Percentiles rank a stretch among this genome's conserved stretches.
Conservation (phyloP, 495 filamentous ascomycete species). For the Penicillium daleae region DNA sequence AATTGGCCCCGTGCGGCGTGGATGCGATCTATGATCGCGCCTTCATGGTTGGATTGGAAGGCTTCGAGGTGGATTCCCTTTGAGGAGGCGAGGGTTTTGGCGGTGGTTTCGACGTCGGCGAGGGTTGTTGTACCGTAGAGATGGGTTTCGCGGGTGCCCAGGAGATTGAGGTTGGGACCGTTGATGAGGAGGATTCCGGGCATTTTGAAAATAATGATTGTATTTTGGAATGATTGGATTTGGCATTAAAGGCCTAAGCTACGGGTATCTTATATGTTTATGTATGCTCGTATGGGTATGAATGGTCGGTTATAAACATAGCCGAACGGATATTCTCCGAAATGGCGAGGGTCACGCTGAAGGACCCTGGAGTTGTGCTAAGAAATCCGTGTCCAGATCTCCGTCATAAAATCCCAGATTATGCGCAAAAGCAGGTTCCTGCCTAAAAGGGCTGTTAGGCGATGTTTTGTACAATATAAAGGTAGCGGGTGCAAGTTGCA, state of each 20-base stretch:
- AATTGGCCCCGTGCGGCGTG: constrained; percentile 38
- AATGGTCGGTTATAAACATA: constrained; percentile 12
- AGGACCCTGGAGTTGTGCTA: constrained; percentile 27
- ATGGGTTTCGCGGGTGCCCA: constrained; percentile 63
- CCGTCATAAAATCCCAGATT: constrained; percentile 34
- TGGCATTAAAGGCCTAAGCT: neutral
- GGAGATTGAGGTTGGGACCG: constrained; percentile 70
- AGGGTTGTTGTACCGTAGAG: constrained; percentile 63
- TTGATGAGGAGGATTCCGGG: constrained; percentile 64
- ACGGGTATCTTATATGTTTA: neutral
- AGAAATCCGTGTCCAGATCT: constrained; percentile 31
- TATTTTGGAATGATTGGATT: neutral
- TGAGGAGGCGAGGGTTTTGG: constrained; percentile 37
- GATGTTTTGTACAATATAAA: neutral
- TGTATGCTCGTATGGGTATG: neutral
- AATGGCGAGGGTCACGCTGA: neutral
- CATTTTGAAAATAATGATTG: neutral
- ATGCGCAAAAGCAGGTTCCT: constrained; percentile 32
- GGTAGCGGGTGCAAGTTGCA: neutral
- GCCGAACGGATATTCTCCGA: constrained; percentile 8
- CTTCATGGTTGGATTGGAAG: constrained; percentile 64
- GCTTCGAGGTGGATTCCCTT: constrained; percentile 35
- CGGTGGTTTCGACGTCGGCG: constrained; percentile 48
- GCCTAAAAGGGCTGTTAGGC: constrained; percentile 6
- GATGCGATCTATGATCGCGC: constrained; percentile 54